These are phyloP conservation scores for Hypoxylon fuscum DNA, from an alignment of 495 filamentous ascomycete genomes.

Conservation along the genomic window DNA sequence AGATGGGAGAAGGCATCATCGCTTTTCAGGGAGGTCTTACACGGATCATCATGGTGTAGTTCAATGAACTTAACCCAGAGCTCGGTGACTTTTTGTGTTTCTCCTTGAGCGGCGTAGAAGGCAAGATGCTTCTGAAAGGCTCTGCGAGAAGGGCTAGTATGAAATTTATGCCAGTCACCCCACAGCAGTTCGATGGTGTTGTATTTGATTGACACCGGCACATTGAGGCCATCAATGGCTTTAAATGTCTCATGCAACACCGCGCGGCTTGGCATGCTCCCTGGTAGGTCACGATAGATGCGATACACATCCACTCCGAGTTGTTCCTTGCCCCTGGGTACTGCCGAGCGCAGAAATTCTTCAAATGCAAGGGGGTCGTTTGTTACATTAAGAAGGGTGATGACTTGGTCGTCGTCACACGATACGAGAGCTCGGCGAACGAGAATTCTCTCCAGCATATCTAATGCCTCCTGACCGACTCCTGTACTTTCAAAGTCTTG, in stretches of 20 bases:
- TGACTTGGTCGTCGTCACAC: slow-evolving; percentile 29
- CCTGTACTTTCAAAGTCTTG: slow-evolving; percentile 6
- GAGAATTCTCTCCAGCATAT: slow-evolving; percentile 38
- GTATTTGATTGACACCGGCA: slow-evolving; percentile 34
- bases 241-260: slow-evolving; percentile 54
- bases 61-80: slow-evolving; percentile 64
- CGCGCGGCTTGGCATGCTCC: slow-evolving; percentile 35
- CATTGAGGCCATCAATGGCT: slow-evolving; percentile 47
- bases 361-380: slow-evolving; percentile 43
- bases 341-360: slow-evolving; percentile 36
- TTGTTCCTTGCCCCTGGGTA: slow-evolving; percentile 18
- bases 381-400: slow-evolving; percentile 43
- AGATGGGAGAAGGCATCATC: slow-evolving; percentile 57
- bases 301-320: slow-evolving; percentile 45
- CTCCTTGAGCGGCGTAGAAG: slow-evolving; percentile 64
- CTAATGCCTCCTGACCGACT: slow-evolving; percentile 28
- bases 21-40: slow-evolving; percentile 23
- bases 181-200: slow-evolving; percentile 61
- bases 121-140: slow-evolving; percentile 60
- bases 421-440: slow-evolving; percentile 39
- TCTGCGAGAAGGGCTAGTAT: slow-evolving; percentile 47
- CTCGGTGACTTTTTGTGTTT: slow-evolving; percentile 58
- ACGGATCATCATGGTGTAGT: slow-evolving; percentile 47
- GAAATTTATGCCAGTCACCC: slow-evolving; percentile 60
- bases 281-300: slow-evolving; percentile 48